These are phyloP conservation scores for Candida albicans DNA, from an alignment of 1,139 yeast genomes.

Conservation along the genomic window DNA sequence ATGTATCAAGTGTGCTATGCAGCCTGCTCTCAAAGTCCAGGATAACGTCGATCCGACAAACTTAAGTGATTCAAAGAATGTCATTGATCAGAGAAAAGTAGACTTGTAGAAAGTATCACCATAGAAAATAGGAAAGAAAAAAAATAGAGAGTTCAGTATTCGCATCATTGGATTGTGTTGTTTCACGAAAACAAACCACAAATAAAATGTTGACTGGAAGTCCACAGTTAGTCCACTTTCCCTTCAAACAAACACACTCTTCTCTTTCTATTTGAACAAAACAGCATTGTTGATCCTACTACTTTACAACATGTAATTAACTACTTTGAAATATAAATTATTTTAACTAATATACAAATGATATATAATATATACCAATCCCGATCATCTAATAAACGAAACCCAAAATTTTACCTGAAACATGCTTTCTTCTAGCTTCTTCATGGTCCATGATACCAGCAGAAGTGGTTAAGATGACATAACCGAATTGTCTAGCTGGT, in stretches of 20 bases:
- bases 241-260: no score
- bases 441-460: slow-evolving; percentile 99
- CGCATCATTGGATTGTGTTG: background rate
- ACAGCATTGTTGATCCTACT: no score
- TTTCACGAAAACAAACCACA: background rate
- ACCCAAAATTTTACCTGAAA: slow-evolving; percentile 96
- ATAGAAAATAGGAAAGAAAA: background rate
- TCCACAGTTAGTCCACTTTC: no score
- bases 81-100: slow-evolving; percentile 10
- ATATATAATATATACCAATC: slow-evolving; percentile 4
- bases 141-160: background rate
- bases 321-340: background rate
- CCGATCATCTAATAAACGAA: slow-evolving; percentile 68
- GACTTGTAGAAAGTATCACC: background rate
- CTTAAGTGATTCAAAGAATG: slow-evolving; percentile 23
- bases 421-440: slow-evolving; percentile 99
- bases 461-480: slow-evolving; percentile 94
- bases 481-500: slow-evolving; percentile 99
- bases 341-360: slow-evolving; percentile 5
- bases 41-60: slow-evolving; percentile 37
- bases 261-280: no score
- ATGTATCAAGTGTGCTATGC: slow-evolving; percentile 66
- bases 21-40: slow-evolving; percentile 61
- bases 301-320: no score
- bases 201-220: background rate